A percentile compares a stretch with the other conserved stretches of the same genome.
Evolutionary conservation across 2,329 filamentous ascomycete genomes (phyloP).

Genomic region (Ustilaginoidea virens): DNA sequence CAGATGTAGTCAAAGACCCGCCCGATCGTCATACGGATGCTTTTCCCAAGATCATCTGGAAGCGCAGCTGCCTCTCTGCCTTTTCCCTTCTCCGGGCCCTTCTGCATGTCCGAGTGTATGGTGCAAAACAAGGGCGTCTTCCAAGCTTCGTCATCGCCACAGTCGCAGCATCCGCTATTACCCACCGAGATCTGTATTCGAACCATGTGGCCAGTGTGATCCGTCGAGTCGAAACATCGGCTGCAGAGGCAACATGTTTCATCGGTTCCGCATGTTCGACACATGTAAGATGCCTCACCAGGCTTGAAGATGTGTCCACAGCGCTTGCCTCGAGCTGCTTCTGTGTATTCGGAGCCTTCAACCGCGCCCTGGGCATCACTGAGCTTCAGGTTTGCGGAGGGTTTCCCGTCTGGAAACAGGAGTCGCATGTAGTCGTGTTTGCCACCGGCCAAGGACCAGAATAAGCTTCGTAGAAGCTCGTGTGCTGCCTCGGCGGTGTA

Average conservation of each 20-base stretch:
- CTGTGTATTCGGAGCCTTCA: conserved; percentile 88
- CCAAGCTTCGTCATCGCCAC: conserved; percentile 93
- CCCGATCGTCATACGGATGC: conserved; percentile 73
- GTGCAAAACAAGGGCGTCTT: conserved; percentile 75
- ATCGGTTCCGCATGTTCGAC: conserved; percentile 85
- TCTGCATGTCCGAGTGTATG: conserved; percentile 60
- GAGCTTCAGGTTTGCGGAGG: conserved; percentile 55
- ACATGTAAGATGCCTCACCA: conserved; percentile 87
- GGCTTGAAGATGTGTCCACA: conserved; percentile 96
- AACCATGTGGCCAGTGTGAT: conserved; percentile 87
- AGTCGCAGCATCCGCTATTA: conserved; percentile 94
- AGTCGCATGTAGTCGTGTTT: conserved; percentile 58
- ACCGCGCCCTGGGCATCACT: conserved; percentile 80
- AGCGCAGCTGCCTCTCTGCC: conserved; percentile 41
- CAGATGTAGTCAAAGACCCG: conserved; percentile 86
- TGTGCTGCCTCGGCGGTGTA: conserved; percentile 58
- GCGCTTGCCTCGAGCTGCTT: conserved; percentile 77
- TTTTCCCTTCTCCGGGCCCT: conserved; percentile 43
- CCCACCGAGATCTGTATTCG: conserved; percentile 76
- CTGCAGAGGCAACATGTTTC: conserved; percentile 93
- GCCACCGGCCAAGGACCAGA: conserved; percentile 70
- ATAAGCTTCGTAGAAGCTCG: conserved; percentile 65
- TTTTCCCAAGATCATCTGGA: conserved; percentile 59
- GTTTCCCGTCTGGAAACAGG: conserved; percentile 67
- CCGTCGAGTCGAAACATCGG: conserved; percentile 86